Conservation (phyloP, 179 eudicot genomes). For the Beta lomatogona region DNA sequence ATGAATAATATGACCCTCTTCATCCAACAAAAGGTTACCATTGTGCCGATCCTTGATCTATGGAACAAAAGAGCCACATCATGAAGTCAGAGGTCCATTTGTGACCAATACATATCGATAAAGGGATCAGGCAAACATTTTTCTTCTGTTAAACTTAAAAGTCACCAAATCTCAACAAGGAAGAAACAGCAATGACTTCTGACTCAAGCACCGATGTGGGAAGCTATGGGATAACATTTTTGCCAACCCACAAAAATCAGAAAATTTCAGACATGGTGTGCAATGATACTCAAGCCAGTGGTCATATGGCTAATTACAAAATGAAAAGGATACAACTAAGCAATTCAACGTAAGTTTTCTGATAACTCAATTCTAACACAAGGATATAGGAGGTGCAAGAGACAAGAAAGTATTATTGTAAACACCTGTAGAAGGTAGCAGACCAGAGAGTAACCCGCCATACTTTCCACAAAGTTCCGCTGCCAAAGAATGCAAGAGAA, state of each 20-base stretch:
- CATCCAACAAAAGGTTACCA: conserved; percentile 95
- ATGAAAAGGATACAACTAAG: background rate
- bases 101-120: background rate
- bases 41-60: conserved; percentile 98
- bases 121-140: background rate
- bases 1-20: conserved; percentile 98
- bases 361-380: background rate
- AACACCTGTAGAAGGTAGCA: conserved; percentile 97
- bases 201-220: background rate
- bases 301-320: background rate
- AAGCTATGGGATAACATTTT: background rate
- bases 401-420: conserved; percentile 4
- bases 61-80: conserved; percentile 9
- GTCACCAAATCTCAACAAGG: background rate
- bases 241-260: background rate
- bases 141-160: background rate
- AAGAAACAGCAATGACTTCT: background rate
- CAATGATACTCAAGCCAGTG: background rate
- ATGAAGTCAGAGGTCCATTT: background rate
- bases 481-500: conserved; percentile 39
- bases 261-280: background rate
- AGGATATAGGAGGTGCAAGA: background rate
- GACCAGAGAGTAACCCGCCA: conserved; percentile 99
- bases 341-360: background rate
- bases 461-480: conserved; percentile 99